Percentiles rank a stretch among this genome's conserved stretches.
These are phyloP conservation scores for Colletotrichum sp. DNA, from an alignment of 2,329 filamentous ascomycete species.

Conservation along the genomic window DNA sequence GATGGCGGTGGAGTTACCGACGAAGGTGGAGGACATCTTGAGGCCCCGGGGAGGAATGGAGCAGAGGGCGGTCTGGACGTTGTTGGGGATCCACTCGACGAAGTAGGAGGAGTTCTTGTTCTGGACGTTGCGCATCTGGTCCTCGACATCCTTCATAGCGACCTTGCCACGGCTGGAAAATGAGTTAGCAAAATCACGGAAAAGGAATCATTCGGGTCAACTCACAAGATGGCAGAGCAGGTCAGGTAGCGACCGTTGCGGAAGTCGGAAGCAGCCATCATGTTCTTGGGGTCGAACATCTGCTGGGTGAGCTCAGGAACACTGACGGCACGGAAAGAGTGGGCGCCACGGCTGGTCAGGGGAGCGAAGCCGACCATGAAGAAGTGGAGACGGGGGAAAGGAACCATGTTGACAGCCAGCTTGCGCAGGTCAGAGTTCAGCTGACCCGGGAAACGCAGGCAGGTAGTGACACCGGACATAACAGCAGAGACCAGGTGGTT, in stretches of 20 bases:
- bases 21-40: constrained; percentile 99
- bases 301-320: constrained; percentile 99
- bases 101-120: constrained; percentile 99
- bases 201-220: constrained; percentile 22
- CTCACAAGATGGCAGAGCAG: constrained; percentile 97
- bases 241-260: constrained; percentile 99
- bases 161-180: constrained; percentile 86
- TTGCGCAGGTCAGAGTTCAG: constrained; percentile 99
- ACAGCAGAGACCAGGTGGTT: constrained; percentile 99
- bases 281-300: constrained; percentile 99
- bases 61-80: constrained; percentile 99
- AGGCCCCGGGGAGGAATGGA: constrained; percentile 97
- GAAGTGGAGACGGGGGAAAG: constrained; percentile 99
- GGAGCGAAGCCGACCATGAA: constrained; percentile 99
- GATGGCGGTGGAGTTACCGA: constrained; percentile 99
- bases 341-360: constrained; percentile 82
- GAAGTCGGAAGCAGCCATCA: constrained; percentile 99
- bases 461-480: constrained; percentile 99
- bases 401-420: constrained; percentile 99
- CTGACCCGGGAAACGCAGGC: constrained; percentile 98
- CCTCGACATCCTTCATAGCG: constrained; percentile 99
- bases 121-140: constrained; percentile 99
- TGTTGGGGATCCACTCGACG: constrained; percentile 99
- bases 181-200: not conserved
- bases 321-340: constrained; percentile 97